These are phyloP conservation scores for Kodamaea alishanica DNA, from an alignment of 1,139 yeast species.

Conservation along the genomic window DNA sequence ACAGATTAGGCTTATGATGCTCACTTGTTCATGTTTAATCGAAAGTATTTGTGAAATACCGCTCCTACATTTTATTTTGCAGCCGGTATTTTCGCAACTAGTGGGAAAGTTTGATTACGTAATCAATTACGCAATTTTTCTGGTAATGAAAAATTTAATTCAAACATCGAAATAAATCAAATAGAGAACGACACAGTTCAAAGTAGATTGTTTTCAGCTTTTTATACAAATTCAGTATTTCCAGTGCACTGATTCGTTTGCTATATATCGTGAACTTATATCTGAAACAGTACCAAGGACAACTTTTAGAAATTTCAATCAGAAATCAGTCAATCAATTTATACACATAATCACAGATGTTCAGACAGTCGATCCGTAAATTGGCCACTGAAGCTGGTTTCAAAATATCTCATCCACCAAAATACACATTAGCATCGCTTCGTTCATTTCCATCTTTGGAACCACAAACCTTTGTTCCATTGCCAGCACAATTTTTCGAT, in stretches of 20 bases:
- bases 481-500: constrained; percentile 64
- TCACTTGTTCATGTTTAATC: no score
- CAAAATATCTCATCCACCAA: constrained; percentile 51
- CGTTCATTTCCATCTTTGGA: constrained; percentile 87
- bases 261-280: not conserved
- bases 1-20: no score
- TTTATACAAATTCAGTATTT: no score
- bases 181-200: no score
- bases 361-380: constrained; percentile 27
- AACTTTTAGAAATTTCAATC: not conserved
- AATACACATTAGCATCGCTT: constrained; percentile 74
- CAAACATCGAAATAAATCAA: no score
- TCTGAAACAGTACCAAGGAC: not conserved
- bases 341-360: constrained; percentile 15
- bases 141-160: no score
- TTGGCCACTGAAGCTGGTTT: constrained; percentile 34
- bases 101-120: no score
- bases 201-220: no score
- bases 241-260: not conserved
- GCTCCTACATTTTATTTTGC: no score
- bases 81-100: no score
- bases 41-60: no score
- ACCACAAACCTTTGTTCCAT: constrained; percentile 73
- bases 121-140: no score
- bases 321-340: not conserved